phyloP scores from a whole-genome alignment of 139 green algal species.

The Micromonas pusilla region DNA sequence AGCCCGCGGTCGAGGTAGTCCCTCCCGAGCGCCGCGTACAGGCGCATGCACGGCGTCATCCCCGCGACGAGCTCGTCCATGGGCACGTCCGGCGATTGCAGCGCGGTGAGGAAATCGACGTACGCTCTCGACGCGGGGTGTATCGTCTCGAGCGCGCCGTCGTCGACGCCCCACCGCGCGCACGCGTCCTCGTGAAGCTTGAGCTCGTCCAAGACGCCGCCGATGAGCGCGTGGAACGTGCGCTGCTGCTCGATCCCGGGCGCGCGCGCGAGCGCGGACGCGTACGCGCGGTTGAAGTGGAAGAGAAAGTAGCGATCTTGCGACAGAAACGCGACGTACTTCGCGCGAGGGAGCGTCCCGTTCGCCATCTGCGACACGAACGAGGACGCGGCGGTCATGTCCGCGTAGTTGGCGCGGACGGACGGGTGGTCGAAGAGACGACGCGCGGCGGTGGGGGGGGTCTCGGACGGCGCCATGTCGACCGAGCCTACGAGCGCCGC shows the following conservation, averaged over 20 bases:
- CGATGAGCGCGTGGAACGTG: slow-evolving; percentile 3
- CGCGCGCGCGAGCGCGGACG: neutral
- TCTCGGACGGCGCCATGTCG: too few species aligned
- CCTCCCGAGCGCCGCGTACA: neutral
- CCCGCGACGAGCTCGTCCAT: neutral
- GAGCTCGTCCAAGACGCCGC: neutral
- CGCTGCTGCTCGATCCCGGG: neutral
- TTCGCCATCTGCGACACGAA: neutral
- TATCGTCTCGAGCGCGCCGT: neutral
- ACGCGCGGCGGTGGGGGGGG: too few species aligned
- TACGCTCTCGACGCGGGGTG: neutral
- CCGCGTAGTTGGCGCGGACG: neutral
- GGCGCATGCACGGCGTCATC: neutral
- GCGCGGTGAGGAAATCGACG: neutral
- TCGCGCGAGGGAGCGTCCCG: neutral
- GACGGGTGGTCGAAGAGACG: too few species aligned
- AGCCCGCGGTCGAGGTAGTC: neutral
- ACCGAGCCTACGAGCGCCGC: neutral
- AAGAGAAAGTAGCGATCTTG: neutral
- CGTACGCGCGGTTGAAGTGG: neutral
- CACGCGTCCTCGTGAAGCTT: neutral
- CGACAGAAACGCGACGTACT: neutral
- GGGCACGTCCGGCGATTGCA: neutral
- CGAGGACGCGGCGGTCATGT: neutral
- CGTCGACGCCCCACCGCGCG: neutral